Base-by-base conservation (phyloP, 129 eudicot genomes). In the Lonicera japonica region DNA sequence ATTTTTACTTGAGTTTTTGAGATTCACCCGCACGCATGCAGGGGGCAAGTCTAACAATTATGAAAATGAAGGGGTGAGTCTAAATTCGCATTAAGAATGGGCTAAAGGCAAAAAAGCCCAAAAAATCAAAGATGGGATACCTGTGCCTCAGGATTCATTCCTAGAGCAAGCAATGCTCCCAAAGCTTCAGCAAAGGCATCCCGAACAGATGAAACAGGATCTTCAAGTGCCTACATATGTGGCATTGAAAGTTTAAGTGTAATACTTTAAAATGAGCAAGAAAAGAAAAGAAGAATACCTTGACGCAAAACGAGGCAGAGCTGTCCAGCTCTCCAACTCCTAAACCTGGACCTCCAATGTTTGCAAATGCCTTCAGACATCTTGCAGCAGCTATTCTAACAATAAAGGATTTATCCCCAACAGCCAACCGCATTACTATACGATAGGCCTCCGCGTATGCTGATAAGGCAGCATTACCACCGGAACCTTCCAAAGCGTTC, bases 341-440 rank as follows among this genome's bases (percentile, higher is more conserved):
- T 70, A 91, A 48, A 67, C 96, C 96, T 22, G 98, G 98, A 51
- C 96, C 98, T 61, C 98, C 98, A 64, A 91, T 73, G 59, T 85
- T 70, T 65, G 96, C 95, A 71, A 87, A 91, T 45, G 98, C 88
- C 75, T 77, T 87, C 48, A 91, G 80, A 75, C 96, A 91, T 78
- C 98, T 87, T 48, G 98, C 98, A 82, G 98, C 98, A 72, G 96
- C 95, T 84, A 82, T 82, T 78, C 94, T 84, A 47, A 91, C 98
- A 51, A 77, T 77, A 60, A 78, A 81, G 62, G 95, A 91, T 75
- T 91, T 91, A 66, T 91, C 98, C 43, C 82, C 96, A 71, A 87
- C 75, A 54, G 79, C 96, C 56, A 77, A 56, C 66, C 83, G 72
- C 84, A 75, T 87, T 40, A 91, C 78, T 60, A 87, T 56, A 46